Evolutionary conservation across 2,329 filamentous ascomycete genomes (phyloP).

Genomic region (Colletotrichum liriopes): DNA sequence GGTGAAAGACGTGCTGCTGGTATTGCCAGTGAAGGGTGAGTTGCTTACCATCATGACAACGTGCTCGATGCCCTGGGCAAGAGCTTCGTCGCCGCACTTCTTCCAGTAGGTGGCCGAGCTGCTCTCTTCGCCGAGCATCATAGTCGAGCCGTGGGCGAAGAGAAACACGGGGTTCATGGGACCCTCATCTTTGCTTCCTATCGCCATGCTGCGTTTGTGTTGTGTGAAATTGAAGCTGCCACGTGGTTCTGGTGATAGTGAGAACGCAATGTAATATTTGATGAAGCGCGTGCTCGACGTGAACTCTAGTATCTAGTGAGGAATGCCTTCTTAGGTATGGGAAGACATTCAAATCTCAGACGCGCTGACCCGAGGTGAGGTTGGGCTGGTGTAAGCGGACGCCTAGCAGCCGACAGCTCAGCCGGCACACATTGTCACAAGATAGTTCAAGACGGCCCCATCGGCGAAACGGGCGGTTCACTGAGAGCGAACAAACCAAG

Average conservation of each 20-base stretch:
- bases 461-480: constrained; percentile 16
- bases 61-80: constrained; percentile 72
- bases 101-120: constrained; percentile 77
- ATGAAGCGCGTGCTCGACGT: not conserved
- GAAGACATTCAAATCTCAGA: not conserved
- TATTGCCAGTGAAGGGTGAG: not conserved
- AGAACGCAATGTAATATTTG: not conserved
- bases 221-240: not conserved
- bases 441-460: constrained; percentile 20
- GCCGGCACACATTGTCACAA: not conserved
- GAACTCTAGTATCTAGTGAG: not conserved
- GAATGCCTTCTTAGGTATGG: not conserved
- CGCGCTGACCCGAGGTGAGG: constrained; percentile 1
- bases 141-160: constrained; percentile 80
- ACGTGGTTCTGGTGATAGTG: not conserved
- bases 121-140: constrained; percentile 79
- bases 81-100: constrained; percentile 74
- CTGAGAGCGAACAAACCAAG: not conserved
- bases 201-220: constrained; percentile 22
- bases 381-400: not conserved
- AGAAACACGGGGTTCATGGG: constrained; percentile 71
- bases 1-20: not conserved
- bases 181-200: constrained; percentile 28
- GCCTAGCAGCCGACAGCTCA: not conserved
- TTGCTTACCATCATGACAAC: constrained; percentile 74